Evolutionary conservation across 129 eudicot species (phyloP), one percentile per base, ranked within the genome.

Genomic region (Glebionis coronaria): DNA sequence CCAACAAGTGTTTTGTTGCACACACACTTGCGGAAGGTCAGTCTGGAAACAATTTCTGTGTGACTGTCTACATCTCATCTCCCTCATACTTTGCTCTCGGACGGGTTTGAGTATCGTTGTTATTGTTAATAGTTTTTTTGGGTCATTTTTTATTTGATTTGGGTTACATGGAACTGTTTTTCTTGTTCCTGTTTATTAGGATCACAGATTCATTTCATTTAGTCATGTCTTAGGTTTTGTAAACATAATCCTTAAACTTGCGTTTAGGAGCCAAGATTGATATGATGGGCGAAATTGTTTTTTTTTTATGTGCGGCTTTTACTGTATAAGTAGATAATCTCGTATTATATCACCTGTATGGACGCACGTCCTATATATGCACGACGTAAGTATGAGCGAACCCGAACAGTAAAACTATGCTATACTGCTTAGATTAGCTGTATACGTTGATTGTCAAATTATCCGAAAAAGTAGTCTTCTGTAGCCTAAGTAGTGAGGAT

Each of bases 191-290:
- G 15, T 38, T 55, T 64, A 56, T 19, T 28, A 44, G 66, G 78
- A 74, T 74, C 73, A 7, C 46, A 65, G 69, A 49, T 71, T 63
- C 61, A 58, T 19, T 12, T 71, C 56, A 14, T 28, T 38, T 54
- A 35, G 31, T 56, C 55, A 45, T 69, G 12, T 23, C 5, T 18
- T 12, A 19, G 19, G 6, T 44, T 65, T 23, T 16, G 12, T 13
- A 10, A 19, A 8, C 49, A 27, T 67, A 28, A 2, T 51, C 6
- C 12, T 38, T 23, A 56, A 69, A 50, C 20, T 18, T 50, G 42
- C 7, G 27, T 27, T 20, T 23, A 46, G 40, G 42, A 35, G 42
- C 42, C 42, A 35, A 35, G 42, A 35, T 35, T 35, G 42, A n/a
- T n/a, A n/a, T n/a, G n/a, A 31, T 35, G 42, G 6, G 6, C 42